Evolutionary conservation across 2,329 filamentous ascomycete species (phyloP), one percentile per base, ranked within the genome.

Genomic region (Fusarium papillatum): DNA sequence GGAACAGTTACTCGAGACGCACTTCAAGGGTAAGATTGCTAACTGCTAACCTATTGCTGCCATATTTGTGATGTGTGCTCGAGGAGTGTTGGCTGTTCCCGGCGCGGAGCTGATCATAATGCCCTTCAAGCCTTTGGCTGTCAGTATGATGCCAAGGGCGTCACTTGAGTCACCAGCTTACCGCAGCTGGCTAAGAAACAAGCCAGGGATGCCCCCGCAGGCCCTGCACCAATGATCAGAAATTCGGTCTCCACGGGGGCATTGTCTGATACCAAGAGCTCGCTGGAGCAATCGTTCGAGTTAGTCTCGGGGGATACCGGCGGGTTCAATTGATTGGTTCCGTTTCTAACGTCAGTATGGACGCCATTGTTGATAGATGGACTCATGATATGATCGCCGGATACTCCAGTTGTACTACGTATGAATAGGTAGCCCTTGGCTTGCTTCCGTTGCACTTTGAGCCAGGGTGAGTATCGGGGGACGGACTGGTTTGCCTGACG

Each of bases 61-160:
- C 80, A 88, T 88, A 78, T 92, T 93, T 53, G 88, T 91, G 68
- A 92, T 90, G 78, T 92, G 90, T 1, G 90, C 90, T 31, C 91
- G 83, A 1, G 91, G 91, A 2, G 90, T 91, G 68, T 89, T 83
- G 2, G 90, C 89, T 1, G 87, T 90, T 5, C 86, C 85, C 0
- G 88, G 80, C 0, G 87, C 85, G 3, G 85, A 78, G 9, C 86
- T 86, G 63, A 93, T 84, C 73, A 92, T 86, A 55, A 92, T 85
- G 1, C 91, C 91, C 36, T 82, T 87, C 6, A 89, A 79, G 3
- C 85, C 87, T 88, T 10, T 57, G 50, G 19, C 29, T 48, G 26
- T 55, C 48, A 69, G 31, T 31, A 10, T 26, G 31, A 3, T 62
- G 22, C n/a, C 7, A 29, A 36, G 22, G 13, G 8, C 43, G 43